Conservation (phyloP, 176 grass and related monocot genomes). For the Musa beccarii region DNA sequence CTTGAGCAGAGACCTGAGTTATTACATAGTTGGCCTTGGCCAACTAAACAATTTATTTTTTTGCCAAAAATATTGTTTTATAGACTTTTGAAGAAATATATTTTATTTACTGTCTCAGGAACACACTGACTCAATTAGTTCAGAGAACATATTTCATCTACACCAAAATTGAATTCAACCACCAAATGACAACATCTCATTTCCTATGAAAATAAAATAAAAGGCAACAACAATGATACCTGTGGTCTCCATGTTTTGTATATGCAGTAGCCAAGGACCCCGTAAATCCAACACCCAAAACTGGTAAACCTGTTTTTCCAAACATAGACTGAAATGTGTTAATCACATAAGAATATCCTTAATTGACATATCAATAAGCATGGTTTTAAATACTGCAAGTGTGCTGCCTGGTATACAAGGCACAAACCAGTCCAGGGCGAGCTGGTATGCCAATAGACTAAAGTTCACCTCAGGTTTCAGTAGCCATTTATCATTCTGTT, state of each 20-base stretch:
- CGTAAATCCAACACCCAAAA: conserved; percentile 84
- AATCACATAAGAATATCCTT: background rate
- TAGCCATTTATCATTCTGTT: no score
- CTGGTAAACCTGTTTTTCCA: conserved; percentile 43
- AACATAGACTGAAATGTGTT: background rate
- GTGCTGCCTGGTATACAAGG: background rate
- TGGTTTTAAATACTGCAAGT: background rate
- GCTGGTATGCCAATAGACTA: no score
- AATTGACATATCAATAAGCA: background rate
- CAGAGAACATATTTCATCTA: background rate
- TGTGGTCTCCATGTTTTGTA: conserved; percentile 76
- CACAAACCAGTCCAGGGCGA: no score
- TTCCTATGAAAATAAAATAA: background rate
- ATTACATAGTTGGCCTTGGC: no score
- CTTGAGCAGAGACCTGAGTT: no score
- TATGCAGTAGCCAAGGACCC: conserved; percentile 72
- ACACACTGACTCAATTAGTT: background rate
- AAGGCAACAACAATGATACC: conserved; percentile 28
- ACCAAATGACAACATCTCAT: background rate
- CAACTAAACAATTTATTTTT: no score
- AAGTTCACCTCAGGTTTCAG: no score
- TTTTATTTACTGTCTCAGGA: background rate
- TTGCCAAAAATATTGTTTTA: no score
- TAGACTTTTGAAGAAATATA: no score
- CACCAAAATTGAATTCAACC: background rate